Evolutionary conservation across 2,329 filamentous ascomycete species (phyloP).

Genomic region (Aspergillus sp.): DNA sequence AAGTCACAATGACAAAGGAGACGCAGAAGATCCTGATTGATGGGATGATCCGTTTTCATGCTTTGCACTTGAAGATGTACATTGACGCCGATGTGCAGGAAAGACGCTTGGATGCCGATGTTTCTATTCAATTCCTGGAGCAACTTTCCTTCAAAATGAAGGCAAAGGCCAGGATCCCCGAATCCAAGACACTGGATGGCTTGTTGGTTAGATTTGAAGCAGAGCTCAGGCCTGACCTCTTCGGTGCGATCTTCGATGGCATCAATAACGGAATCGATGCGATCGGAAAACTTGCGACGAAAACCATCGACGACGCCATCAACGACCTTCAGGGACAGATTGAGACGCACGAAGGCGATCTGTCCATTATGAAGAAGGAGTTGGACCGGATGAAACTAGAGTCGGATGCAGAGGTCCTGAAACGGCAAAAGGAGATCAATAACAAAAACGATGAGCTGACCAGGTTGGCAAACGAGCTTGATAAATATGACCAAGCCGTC

Average conservation of each 20-base stretch:
- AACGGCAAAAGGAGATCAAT: background rate
- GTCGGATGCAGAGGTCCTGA: background rate
- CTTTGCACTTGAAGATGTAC: background rate
- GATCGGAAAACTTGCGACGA: background rate
- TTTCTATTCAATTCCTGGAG: background rate
- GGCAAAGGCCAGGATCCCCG: background rate
- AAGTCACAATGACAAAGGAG: background rate
- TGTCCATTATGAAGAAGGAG: background rate
- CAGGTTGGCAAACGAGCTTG: background rate
- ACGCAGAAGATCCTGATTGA: background rate
- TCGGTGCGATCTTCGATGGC: background rate
- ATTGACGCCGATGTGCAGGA: background rate
- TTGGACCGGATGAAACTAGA: background rate
- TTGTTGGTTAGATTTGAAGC: background rate
- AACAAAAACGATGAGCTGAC: background rate
- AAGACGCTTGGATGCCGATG: background rate
- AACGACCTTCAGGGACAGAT: background rate
- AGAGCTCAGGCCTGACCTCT: background rate
- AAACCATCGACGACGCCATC: background rate
- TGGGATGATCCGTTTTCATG: background rate
- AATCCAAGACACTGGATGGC: background rate
- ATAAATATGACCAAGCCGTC: background rate
- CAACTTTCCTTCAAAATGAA: background rate
- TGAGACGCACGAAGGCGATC: background rate
- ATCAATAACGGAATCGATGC: background rate